A percentile compares a stretch with the other conserved stretches of the same genome.
Conservation (phyloP, 805 yeast genomes). For the Scheffersomyces coipomensis region DNA sequence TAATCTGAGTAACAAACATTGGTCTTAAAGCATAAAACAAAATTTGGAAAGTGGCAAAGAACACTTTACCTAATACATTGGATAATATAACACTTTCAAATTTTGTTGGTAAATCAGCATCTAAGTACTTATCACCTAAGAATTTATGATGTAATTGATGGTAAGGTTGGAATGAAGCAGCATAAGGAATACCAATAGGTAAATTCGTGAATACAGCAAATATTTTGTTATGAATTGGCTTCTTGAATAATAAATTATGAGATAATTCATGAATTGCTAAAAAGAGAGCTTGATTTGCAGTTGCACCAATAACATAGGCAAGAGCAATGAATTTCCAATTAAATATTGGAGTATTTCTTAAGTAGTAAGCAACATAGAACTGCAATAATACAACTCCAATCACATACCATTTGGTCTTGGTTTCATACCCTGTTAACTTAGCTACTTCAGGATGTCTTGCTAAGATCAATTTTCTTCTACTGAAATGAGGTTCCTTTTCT, state of each 20-base stretch:
- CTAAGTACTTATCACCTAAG: constrained; percentile 78
- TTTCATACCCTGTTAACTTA: constrained; percentile 82
- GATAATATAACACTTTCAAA: constrained; percentile 74
- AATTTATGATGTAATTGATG: constrained; percentile 91
- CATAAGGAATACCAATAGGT: constrained; percentile 88
- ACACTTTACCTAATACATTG: constrained; percentile 80
- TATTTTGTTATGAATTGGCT: constrained; percentile 72
- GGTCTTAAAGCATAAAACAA: constrained; percentile 90
- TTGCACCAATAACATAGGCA: constrained; percentile 83
- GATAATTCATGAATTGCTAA: constrained; percentile 86
- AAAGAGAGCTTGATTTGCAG: constrained; percentile 79
- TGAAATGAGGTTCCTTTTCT: constrained; percentile 76
- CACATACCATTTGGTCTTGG: constrained; percentile 77
- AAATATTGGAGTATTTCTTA: constrained; percentile 55
- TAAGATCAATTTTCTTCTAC: constrained; percentile 70
- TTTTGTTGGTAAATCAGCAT: constrained; percentile 84
- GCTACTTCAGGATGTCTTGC: constrained; percentile 76
- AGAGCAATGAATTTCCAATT: constrained; percentile 53
- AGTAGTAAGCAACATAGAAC: constrained; percentile 56
- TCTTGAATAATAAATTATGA: constrained; percentile 81
- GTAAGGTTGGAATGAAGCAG: constrained; percentile 86
- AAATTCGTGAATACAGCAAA: constrained; percentile 76
- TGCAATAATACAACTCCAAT: constrained; percentile 67
- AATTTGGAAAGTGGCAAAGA: constrained; percentile 86
- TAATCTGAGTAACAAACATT: constrained; percentile 75